A percentile compares a stretch with the other conserved stretches of the same genome.
phyloP scores from a whole-genome alignment of 306 rosid species.

The Lathyrus tuberosus region DNA sequence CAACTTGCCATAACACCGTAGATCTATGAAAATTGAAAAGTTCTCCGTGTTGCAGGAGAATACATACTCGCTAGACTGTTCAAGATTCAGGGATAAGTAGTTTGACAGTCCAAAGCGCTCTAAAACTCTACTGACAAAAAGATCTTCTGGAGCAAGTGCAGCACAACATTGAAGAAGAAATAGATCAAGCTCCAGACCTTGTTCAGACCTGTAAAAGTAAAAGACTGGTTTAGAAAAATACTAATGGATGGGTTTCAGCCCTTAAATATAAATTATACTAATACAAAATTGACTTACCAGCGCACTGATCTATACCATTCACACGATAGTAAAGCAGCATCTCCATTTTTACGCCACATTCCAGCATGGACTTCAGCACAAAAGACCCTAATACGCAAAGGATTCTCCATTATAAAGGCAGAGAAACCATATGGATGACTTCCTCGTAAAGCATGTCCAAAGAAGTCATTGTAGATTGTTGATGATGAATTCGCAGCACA shows the following conservation, averaged over 20 bases:
- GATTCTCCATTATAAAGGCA: conserved; percentile 94
- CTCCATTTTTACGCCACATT: conserved; percentile 97
- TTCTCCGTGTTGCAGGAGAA: conserved; percentile 32
- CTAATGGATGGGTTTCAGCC: conserved; percentile 11
- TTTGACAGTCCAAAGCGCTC: conserved; percentile 82
- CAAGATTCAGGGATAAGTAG: conserved; percentile 69
- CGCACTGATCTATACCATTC: conserved; percentile 85
- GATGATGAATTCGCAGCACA: conserved; percentile 47
- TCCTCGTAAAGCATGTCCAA: conserved; percentile 72
- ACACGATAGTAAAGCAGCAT: conserved; percentile 73
- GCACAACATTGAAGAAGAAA: conserved; percentile 98
- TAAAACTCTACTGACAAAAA: conserved; percentile 68
- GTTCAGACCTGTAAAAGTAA: conserved; percentile 81
- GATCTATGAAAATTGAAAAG: conserved; percentile 34
- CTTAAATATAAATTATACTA: conserved; percentile 33
- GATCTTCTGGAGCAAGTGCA: conserved; percentile 88
- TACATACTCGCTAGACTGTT: conserved; percentile 73
- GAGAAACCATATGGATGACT: conserved; percentile 94
- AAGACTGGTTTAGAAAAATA: conserved; percentile 28
- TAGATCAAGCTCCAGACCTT: conserved; percentile 88
- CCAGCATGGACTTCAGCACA: conserved; percentile 97
- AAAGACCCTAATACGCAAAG: conserved; percentile 85
- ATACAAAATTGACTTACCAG: conserved; percentile 63
- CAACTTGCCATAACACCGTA: conserved; percentile 12
- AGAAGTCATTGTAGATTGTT: conserved; percentile 59